Conservation (phyloP, 2,329 filamentous ascomycete genomes). For the Ophiostoma sp. region DNA sequence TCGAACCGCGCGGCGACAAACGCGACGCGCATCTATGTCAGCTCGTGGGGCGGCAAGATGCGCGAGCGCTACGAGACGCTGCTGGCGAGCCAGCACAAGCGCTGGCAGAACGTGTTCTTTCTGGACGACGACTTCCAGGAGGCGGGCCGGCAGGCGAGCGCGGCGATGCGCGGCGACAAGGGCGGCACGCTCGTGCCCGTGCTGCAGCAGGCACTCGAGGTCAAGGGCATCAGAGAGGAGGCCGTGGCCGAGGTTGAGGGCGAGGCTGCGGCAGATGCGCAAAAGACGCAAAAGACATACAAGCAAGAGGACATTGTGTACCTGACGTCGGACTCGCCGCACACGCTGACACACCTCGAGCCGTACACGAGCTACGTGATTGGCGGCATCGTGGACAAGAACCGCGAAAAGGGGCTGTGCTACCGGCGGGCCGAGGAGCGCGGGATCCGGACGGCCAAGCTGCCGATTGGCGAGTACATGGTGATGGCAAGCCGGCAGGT, state of each 20-base stretch:
- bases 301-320: conserved; percentile 62
- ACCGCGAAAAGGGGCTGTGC: conserved; percentile 91
- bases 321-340: conserved; percentile 82
- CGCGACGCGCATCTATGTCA: conserved; percentile 67
- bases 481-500: conserved; percentile 83
- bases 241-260: neutral
- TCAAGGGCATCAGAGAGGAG: neutral
- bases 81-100: conserved; percentile 62
- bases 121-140: conserved; percentile 67
- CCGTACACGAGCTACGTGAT: conserved; percentile 89
- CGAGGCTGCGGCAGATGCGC: neutral
- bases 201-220: conserved; percentile 37
- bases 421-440: conserved; percentile 70
- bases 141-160: conserved; percentile 60
- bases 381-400: conserved; percentile 91
- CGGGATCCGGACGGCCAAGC: conserved; percentile 78
- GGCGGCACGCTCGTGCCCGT: conserved; percentile 57
- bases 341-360: conserved; percentile 76
- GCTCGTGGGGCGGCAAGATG: conserved; percentile 70
- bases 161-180: conserved; percentile 56
- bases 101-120: conserved; percentile 76
- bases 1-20: conserved; percentile 70
- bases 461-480: conserved; percentile 95
- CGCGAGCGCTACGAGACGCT: conserved; percentile 70
- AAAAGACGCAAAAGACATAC: conserved; percentile 10